phyloP scores from a whole-genome alignment of 1,284 basidiomycete genomes.

The Pulveroboletus sp. region DNA sequence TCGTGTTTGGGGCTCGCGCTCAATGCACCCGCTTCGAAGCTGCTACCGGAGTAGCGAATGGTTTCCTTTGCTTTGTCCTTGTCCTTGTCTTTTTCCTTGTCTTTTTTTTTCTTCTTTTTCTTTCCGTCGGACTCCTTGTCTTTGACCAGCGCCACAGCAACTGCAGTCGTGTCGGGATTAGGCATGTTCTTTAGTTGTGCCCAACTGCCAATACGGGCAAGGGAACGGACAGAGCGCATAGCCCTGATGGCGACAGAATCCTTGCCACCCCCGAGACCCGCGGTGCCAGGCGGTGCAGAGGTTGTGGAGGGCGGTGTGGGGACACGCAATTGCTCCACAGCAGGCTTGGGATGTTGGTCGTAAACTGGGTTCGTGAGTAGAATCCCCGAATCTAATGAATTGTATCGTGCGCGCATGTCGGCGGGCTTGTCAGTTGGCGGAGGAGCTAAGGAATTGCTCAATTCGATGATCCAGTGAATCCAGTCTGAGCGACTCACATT shows the following conservation, averaged over 20 bases:
- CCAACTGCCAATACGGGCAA: slow-evolving; percentile 74
- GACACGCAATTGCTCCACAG: slow-evolving; percentile 13
- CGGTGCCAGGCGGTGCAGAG: slow-evolving; percentile 30
- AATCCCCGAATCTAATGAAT: slow-evolving; percentile 62
- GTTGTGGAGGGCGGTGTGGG: slow-evolving; percentile 25
- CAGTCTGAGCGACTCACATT: slow-evolving; percentile 41
- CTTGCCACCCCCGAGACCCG: slow-evolving; percentile 16
- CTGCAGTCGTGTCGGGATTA: slow-evolving; percentile 37
- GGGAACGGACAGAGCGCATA: slow-evolving; percentile 69
- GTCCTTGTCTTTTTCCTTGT: slow-evolving; percentile 25
- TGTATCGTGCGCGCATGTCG: slow-evolving; percentile 52
- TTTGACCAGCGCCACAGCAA: slow-evolving; percentile 20
- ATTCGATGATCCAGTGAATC: slow-evolving; percentile 3
- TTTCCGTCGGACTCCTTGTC: slow-evolving; percentile 40
- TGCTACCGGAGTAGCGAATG: slow-evolving; percentile 53
- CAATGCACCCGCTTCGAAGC: slow-evolving; percentile 63
- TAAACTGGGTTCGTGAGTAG: slow-evolving; percentile 40
- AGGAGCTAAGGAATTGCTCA: slow-evolving; percentile 44
- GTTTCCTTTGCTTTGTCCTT: slow-evolving; percentile 38
- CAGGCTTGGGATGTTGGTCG: slow-evolving; percentile 12
- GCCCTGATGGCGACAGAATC: slow-evolving; percentile 75
- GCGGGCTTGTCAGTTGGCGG: slow-evolving; percentile 38
- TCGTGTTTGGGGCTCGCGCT: slow-evolving; percentile 41
- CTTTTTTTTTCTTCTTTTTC: slow-evolving; percentile 36
- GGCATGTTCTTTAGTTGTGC: slow-evolving; percentile 51